A percentile compares a stretch with the other conserved stretches of the same genome.
These are phyloP conservation scores for Plenodomus lindquistii DNA, from an alignment of 2,329 filamentous ascomycete genomes.

Conservation along the genomic window DNA sequence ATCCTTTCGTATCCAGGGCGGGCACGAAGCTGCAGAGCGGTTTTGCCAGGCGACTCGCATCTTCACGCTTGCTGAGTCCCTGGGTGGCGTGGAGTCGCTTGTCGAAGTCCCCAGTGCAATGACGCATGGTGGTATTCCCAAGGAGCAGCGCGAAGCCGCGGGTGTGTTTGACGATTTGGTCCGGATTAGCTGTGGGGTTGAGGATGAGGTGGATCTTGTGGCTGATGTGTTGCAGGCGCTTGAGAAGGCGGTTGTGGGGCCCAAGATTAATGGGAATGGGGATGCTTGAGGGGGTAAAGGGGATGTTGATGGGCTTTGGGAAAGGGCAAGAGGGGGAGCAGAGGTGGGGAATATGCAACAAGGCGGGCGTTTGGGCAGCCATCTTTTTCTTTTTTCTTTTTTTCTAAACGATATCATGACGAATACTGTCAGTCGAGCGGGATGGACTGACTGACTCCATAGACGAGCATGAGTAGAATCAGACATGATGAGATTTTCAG, in stretches of 20 bases:
- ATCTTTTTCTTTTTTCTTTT: no score
- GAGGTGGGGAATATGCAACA: no score
- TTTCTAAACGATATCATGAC: no score
- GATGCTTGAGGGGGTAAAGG: conserved; percentile 1
- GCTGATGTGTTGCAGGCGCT: conserved; percentile 82
- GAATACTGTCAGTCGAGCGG: no score
- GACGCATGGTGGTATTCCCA: conserved; percentile 95
- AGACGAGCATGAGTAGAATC: no score
- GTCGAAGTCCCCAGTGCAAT: conserved; percentile 92
- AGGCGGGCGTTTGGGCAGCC: no score
- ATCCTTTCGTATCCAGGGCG: conserved; percentile 89
- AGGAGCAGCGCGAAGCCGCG: conserved; percentile 84
- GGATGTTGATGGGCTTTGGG: no score
- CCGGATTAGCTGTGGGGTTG: conserved; percentile 88
- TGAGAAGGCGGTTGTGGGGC: conserved; percentile 68
- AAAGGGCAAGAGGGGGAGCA: no score
- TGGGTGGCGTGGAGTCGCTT: conserved; percentile 90
- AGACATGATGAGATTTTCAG: no score
- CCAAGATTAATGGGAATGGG: conserved; percentile 43
- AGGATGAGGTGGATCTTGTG: conserved; percentile 84
- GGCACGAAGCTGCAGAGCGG: conserved; percentile 79
- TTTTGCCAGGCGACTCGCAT: conserved; percentile 91
- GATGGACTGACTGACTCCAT: no score
- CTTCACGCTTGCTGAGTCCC: conserved; percentile 89
- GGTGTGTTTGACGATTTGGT: conserved; percentile 96